phyloP scores from a whole-genome alignment of 768 basidiomycete genomes.

The Collybia nuda region DNA sequence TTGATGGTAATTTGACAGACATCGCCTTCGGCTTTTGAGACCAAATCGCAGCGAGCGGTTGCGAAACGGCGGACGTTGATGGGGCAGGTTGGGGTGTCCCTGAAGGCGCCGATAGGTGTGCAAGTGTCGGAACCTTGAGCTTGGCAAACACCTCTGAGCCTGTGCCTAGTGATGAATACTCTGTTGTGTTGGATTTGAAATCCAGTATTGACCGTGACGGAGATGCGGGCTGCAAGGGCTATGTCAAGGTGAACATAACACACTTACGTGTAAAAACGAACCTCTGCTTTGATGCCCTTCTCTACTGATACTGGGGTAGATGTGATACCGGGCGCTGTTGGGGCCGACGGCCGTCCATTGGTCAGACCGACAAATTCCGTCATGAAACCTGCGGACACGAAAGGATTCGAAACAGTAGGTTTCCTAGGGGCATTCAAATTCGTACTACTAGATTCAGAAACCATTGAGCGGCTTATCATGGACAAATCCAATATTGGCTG shows the following conservation, averaged over 20 bases:
- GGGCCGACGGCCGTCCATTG: background rate
- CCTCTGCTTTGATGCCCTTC: no score
- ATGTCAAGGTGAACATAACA: background rate
- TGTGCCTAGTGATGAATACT: background rate
- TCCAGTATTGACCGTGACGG: background rate
- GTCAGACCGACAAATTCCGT: conserved; percentile 37
- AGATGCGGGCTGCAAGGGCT: background rate
- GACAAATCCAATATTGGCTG: background rate
- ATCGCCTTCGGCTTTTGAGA: background rate
- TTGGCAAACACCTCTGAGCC: background rate
- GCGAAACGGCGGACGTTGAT: background rate
- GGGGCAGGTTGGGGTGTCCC: background rate
- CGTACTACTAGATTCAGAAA: background rate
- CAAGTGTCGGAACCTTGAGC: background rate
- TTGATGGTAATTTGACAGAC: background rate
- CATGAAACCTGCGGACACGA: conserved; percentile 50
- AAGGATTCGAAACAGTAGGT: conserved; percentile 34
- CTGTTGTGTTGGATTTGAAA: background rate
- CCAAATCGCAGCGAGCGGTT: no score
- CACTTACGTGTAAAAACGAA: background rate
- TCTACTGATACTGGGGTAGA: no score
- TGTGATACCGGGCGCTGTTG: background rate
- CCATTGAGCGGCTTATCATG: background rate
- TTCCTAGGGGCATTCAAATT: conserved; percentile 7
- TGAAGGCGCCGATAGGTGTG: background rate